Conservation (phyloP, 371 early-diverging fungal genomes). For the Haplosporangium sp. region DNA sequence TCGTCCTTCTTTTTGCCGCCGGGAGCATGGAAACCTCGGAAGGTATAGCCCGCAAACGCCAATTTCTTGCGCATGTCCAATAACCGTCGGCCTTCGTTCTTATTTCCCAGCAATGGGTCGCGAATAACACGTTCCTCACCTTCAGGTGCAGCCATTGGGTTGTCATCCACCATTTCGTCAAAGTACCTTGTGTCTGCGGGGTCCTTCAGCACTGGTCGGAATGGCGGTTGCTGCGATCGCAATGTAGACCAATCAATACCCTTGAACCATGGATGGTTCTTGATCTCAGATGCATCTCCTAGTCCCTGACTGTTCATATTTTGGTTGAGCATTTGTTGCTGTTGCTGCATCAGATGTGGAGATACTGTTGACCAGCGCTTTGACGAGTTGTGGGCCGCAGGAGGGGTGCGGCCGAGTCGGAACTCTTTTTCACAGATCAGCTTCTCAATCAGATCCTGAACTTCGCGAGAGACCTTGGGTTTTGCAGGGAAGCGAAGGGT, state of each 20-base stretch:
- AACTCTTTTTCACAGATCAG: slow-evolving; percentile 65
- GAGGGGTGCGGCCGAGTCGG: slow-evolving; percentile 55
- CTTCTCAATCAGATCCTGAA: slow-evolving; percentile 62
- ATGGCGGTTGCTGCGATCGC: slow-evolving; percentile 75
- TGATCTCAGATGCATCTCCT: slow-evolving; percentile 65
- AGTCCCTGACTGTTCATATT: slow-evolving; percentile 43
- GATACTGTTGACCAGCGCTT: slow-evolving; percentile 56
- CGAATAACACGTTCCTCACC: slow-evolving; percentile 56
- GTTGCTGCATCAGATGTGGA: slow-evolving; percentile 52
- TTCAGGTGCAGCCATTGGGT: slow-evolving; percentile 56
- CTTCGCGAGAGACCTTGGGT: slow-evolving; percentile 62
- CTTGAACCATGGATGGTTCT: slow-evolving; percentile 81
- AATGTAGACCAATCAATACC: slow-evolving; percentile 79
- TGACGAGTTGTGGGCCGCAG: slow-evolving; percentile 29
- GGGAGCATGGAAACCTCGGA: slow-evolving; percentile 58
- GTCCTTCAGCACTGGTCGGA: slow-evolving; percentile 61
- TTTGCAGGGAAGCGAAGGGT: slow-evolving; percentile 61
- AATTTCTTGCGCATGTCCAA: slow-evolving; percentile 68
- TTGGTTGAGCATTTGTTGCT: slow-evolving; percentile 33
- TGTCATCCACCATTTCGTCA: slow-evolving; percentile 70
- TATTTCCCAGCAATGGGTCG: slow-evolving; percentile 47
- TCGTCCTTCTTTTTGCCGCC: slow-evolving; percentile 48
- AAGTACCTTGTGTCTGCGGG: slow-evolving; percentile 68
- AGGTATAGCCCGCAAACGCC: slow-evolving; percentile 75
- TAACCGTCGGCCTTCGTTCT: slow-evolving; percentile 58